A percentile compares a stretch with the other conserved stretches of the same genome.
phyloP scores from a whole-genome alignment of 768 basidiomycete genomes.

The Tricholoma sp. region DNA sequence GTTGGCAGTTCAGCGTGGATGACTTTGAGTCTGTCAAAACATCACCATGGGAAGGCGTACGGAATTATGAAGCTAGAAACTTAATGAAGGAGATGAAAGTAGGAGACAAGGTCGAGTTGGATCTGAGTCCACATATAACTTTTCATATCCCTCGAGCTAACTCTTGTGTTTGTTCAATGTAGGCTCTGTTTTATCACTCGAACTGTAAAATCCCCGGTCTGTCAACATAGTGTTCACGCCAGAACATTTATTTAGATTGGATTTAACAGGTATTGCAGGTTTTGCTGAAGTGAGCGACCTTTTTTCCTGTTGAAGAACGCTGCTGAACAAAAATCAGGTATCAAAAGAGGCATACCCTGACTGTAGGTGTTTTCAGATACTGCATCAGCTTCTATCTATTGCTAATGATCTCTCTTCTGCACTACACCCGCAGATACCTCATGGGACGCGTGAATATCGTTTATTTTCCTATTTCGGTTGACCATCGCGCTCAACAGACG shows the following conservation, averaged over 20 bases:
- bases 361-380: constrained; percentile 42
- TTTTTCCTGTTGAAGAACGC: background rate
- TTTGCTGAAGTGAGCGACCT: constrained; percentile 62
- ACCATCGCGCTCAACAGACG: constrained; percentile 6
- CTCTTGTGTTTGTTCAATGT: background rate
- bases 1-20: constrained; percentile 71
- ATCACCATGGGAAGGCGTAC: constrained; percentile 85
- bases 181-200: constrained; percentile 86
- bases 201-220: constrained; percentile 80
- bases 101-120: constrained; percentile 59
- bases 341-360: constrained; percentile 87
- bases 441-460: constrained; percentile 68
- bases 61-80: constrained; percentile 80
- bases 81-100: constrained; percentile 77
- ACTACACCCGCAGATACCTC: constrained; percentile 61
- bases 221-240: constrained; percentile 8
- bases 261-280: constrained; percentile 62
- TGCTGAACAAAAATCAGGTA: constrained; percentile 41
- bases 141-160: background rate
- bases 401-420: constrained; percentile 3
- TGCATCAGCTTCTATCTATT: background rate
- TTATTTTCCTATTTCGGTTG: background rate
- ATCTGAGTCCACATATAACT: background rate
- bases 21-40: constrained; percentile 70
- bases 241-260: background rate